Evolutionary conservation across 2,329 filamentous ascomycete species (phyloP).

Genomic region (Polytolypa hystricis): DNA sequence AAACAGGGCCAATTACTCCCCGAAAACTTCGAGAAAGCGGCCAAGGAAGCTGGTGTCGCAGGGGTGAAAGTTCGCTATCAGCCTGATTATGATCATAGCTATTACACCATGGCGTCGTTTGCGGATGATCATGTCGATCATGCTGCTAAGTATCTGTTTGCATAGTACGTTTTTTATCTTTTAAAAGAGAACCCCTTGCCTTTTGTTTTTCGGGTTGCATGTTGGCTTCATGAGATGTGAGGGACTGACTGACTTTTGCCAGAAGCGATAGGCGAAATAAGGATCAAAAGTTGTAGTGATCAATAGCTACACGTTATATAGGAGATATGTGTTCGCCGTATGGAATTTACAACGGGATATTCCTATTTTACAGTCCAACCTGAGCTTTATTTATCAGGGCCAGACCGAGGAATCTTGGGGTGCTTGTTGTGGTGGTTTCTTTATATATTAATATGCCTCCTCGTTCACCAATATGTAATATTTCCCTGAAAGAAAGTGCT

Average conservation of each 20-base stretch:
- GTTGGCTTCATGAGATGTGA: slow-evolving; percentile 9
- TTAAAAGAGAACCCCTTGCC: slow-evolving; percentile 3
- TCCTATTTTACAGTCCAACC: no score
- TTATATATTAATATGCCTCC: no score
- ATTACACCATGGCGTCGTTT: slow-evolving; percentile 91
- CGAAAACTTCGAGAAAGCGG: slow-evolving; percentile 79
- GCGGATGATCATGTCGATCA: slow-evolving; percentile 82
- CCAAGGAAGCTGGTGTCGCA: slow-evolving; percentile 60
- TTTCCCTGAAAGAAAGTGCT: no score
- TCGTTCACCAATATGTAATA: no score
- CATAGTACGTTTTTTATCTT: slow-evolving; percentile 36
- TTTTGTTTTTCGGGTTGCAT: slow-evolving; percentile 7
- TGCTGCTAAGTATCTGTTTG: slow-evolving; percentile 71
- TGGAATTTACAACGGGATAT: no score
- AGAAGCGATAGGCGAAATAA: slow-evolving; percentile 14
- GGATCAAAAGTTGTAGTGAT: neutral
- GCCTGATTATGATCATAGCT: slow-evolving; percentile 89
- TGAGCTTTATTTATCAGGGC: no score
- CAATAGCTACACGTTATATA: neutral
- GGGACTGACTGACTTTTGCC: slow-evolving; percentile 12
- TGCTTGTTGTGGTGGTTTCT: neutral
- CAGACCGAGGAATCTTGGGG: no score
- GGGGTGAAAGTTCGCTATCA: slow-evolving; percentile 75
- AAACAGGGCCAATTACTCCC: slow-evolving; percentile 85
- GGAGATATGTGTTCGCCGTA: neutral